Conservation (phyloP, 371 early-diverging fungal species). For the Mortierella sp. region DNA sequence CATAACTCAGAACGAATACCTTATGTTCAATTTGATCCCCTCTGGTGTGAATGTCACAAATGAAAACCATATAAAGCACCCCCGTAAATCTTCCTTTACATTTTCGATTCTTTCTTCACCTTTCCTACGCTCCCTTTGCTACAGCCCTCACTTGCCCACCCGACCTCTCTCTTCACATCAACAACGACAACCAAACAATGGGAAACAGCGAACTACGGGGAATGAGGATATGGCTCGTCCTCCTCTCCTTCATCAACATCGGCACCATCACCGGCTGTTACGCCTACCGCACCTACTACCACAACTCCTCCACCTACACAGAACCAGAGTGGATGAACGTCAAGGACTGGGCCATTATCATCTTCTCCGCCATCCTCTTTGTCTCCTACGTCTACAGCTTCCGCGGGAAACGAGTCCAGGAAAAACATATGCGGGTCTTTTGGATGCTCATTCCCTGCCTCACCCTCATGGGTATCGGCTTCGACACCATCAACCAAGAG, state of each 20-base stretch:
- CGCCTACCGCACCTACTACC: neutral
- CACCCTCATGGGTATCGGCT: neutral
- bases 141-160: neutral
- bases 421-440: conserved; percentile 4
- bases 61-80: too few relatives aligned
- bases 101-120: neutral
- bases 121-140: neutral
- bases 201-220: neutral
- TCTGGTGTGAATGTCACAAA: too few relatives aligned
- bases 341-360: neutral
- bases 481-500: neutral
- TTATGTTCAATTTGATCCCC: too few relatives aligned
- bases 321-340: neutral
- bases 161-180: neutral
- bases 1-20: neutral
- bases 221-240: conserved; percentile 3
- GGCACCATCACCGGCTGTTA: neutral
- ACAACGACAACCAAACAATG: neutral
- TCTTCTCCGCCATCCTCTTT: neutral
- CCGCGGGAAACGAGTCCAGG: neutral
- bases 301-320: neutral
- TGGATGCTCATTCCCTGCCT: conserved; percentile 16
- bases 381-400: neutral
- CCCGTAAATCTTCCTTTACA: neutral
- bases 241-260: neutral